These are phyloP conservation scores for Ceratopteris richardii DNA, from an alignment of 75 land plant species.

Conservation along the genomic window DNA sequence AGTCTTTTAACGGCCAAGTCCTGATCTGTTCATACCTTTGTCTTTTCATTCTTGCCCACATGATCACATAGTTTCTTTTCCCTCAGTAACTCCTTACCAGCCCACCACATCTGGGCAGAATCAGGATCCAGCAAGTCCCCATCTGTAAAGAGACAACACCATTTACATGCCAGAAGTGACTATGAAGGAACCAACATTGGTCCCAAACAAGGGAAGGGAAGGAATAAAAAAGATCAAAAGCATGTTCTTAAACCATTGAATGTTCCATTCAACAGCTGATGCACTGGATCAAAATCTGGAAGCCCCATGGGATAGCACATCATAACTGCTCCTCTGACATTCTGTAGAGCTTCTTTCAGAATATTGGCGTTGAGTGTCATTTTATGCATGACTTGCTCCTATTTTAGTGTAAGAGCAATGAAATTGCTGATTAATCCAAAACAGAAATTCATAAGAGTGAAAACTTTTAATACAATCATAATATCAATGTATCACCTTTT, in stretches of 20 bases:
- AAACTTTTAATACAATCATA: too few species aligned
- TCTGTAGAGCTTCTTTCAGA: constrained; percentile 27
- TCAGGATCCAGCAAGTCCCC: constrained; percentile 27
- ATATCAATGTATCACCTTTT: too few species aligned
- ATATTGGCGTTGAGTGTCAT: constrained; percentile 9
- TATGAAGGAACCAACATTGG: background rate
- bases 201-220: too few species aligned
- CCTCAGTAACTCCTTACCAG: constrained; percentile 46
- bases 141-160: constrained; percentile 10
- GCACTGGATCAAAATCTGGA: constrained; percentile 34
- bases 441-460: too few species aligned
- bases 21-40: too few species aligned
- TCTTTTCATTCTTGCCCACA: constrained; percentile 45
- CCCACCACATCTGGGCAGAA: constrained; percentile 44
- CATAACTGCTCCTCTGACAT: constrained; percentile 36
- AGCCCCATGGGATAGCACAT: constrained; percentile 44
- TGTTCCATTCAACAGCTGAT: constrained; percentile 30
- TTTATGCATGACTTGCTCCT: constrained; percentile 32
- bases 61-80: constrained; percentile 32
- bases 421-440: too few species aligned
- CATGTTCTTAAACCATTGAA: constrained; percentile 13
- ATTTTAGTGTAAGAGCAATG: too few species aligned
- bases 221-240: background rate
- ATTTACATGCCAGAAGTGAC: background rate
- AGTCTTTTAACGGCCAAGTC: too few species aligned